phyloP scores from a whole-genome alignment of 2,329 filamentous ascomycete genomes.

The Colletotrichum caudatum region DNA sequence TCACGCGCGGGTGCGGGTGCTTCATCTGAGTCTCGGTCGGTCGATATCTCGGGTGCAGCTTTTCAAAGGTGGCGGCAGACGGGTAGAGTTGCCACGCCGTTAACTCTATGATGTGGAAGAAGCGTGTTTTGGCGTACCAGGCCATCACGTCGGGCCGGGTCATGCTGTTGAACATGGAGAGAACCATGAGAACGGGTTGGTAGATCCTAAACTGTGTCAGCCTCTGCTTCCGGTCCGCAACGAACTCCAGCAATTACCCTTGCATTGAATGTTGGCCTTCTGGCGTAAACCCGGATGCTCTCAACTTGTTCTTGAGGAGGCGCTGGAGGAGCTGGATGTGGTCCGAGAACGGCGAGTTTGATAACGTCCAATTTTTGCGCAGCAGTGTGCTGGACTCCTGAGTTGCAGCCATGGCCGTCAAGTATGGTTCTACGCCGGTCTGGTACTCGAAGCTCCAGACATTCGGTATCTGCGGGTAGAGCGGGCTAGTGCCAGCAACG shows the following conservation, averaged over 20 bases:
- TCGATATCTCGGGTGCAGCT: constrained; percentile 47
- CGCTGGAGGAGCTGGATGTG: constrained; percentile 47
- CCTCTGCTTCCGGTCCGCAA: not conserved
- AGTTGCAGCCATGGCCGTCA: constrained; percentile 45
- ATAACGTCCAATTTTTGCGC: constrained; percentile 46
- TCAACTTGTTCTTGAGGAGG: constrained; percentile 46
- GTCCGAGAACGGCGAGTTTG: constrained; percentile 50
- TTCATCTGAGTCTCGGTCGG: constrained; percentile 46
- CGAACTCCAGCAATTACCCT: not conserved
- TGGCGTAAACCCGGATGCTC: constrained; percentile 31
- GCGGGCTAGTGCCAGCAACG: constrained; percentile 28
- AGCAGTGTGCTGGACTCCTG: constrained; percentile 43
- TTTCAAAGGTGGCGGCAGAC: constrained; percentile 46
- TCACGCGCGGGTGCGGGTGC: constrained; percentile 46
- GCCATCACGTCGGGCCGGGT: constrained; percentile 52
- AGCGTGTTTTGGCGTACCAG: constrained; percentile 56
- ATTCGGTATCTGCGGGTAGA: constrained; percentile 47
- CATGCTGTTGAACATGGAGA: constrained; percentile 52
- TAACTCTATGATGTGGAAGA: constrained; percentile 51
- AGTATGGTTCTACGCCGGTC: constrained; percentile 47
- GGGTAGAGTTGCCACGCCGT: constrained; percentile 51
- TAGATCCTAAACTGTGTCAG: constrained; percentile 32
- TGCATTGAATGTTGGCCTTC: constrained; percentile 23
- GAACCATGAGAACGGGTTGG: constrained; percentile 48
- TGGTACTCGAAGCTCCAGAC: constrained; percentile 50